Evolutionary conservation across 2,329 filamentous ascomycete species (phyloP).

Genomic region (Diplodia scrobiculata): DNA sequence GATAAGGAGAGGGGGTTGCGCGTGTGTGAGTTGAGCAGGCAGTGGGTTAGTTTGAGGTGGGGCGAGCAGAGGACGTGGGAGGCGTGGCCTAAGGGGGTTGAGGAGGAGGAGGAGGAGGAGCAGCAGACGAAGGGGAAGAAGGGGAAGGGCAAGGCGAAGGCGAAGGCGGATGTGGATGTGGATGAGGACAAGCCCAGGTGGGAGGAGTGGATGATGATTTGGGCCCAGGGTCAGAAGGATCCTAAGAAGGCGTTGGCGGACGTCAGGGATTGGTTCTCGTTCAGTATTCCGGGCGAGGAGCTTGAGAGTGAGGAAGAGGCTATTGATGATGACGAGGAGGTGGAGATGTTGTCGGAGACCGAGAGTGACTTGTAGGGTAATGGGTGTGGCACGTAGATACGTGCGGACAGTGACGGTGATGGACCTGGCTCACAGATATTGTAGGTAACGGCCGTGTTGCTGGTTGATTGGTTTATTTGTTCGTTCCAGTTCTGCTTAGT

Average conservation of each 20-base stretch:
- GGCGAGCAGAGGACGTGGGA: conserved; percentile 6
- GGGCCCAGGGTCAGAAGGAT: background rate
- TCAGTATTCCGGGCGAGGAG: background rate
- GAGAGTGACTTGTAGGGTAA: no score
- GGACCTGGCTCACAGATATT: no score
- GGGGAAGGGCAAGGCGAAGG: background rate
- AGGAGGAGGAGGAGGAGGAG: background rate
- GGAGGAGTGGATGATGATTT: conserved; percentile 11
- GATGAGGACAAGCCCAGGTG: background rate
- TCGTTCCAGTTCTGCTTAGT: no score
- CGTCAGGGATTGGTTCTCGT: background rate
- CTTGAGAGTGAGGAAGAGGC: background rate
- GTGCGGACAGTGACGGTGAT: no score
- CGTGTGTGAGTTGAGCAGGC: background rate
- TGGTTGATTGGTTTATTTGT: no score
- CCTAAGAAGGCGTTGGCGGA: background rate
- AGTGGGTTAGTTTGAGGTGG: conserved; percentile 17
- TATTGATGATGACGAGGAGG: background rate
- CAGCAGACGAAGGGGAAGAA: background rate
- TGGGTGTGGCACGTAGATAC: no score
- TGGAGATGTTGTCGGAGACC: no score
- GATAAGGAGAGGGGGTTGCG: conserved; percentile 13
- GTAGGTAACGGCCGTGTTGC: no score
- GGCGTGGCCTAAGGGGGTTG: background rate
- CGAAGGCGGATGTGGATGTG: background rate